phyloP scores from a whole-genome alignment of 805 yeast species.

The Zygosaccharomyces bailii region DNA sequence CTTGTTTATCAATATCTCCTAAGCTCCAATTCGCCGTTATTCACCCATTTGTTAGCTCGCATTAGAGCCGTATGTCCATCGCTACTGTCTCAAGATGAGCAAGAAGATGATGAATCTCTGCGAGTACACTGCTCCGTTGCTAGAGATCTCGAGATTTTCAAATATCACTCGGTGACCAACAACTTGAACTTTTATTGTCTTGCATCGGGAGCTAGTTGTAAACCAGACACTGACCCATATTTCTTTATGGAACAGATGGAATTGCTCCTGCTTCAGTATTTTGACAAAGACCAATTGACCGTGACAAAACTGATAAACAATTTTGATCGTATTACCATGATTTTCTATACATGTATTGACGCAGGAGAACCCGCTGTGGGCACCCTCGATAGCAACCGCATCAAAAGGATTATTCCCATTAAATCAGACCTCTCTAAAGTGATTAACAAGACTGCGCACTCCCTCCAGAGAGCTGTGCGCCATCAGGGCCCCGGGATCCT shows the following conservation, averaged over 20 bases:
- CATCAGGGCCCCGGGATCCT: slow-evolving; percentile 9
- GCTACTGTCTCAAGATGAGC: slow-evolving; percentile 6
- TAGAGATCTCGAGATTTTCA: slow-evolving; percentile 25
- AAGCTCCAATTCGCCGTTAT: slow-evolving; percentile 30
- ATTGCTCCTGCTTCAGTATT: slow-evolving; percentile 54
- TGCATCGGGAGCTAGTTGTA: slow-evolving; percentile 11
- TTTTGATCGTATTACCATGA: slow-evolving; percentile 63
- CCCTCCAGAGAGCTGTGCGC: slow-evolving; percentile 21
- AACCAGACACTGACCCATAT: slow-evolving; percentile 53
- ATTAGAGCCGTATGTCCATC: slow-evolving; percentile 26
- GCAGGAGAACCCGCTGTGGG: slow-evolving; percentile 70
- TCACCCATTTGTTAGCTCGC: slow-evolving; percentile 24
- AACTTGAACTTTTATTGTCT: slow-evolving; percentile 30
- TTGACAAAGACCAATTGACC: slow-evolving; percentile 50
- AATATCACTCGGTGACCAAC: slow-evolving; percentile 23
- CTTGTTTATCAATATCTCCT: slow-evolving; percentile 30
- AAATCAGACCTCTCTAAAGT: slow-evolving; percentile 36
- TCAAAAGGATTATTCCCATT: slow-evolving; percentile 66
- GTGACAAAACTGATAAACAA: slow-evolving; percentile 61
- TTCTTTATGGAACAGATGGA: slow-evolving; percentile 51
- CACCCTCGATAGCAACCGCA: slow-evolving; percentile 54
- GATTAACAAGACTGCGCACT: slow-evolving; percentile 38
- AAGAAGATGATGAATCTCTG: not conserved
- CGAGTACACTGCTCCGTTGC: slow-evolving; percentile 17
- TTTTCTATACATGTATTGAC: slow-evolving; percentile 76